Conservation (phyloP, 2,329 filamentous ascomycete species). For the Sporothrix protearum region DNA sequence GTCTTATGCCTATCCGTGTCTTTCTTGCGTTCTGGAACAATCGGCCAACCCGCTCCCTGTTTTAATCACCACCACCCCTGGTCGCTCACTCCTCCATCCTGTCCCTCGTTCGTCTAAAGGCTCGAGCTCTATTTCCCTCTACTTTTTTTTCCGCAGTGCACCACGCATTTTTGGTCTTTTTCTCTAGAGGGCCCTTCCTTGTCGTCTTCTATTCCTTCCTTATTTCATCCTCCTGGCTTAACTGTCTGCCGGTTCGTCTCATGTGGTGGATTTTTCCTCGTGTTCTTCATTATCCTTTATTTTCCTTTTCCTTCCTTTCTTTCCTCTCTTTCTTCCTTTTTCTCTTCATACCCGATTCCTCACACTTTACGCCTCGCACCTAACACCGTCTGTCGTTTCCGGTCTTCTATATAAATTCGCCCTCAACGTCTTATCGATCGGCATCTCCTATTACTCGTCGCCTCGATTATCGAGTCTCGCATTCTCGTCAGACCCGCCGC, state of each 20-base stretch:
- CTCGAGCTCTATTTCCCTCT: slow-evolving; percentile 11
- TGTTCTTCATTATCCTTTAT: background rate
- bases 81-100: background rate
- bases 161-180: background rate
- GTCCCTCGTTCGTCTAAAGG: background rate
- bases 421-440: slow-evolving; percentile 2
- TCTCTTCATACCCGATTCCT: background rate
- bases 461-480: background rate
- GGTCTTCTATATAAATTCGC: background rate
- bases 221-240: background rate
- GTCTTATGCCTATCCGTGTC: background rate
- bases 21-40: slow-evolving; percentile 19
- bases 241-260: slow-evolving; percentile 16
- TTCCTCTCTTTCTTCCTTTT: background rate
- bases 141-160: background rate
- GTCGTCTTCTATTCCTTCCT: background rate
- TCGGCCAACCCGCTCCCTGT: slow-evolving; percentile 16
- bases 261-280: slow-evolving; percentile 13
- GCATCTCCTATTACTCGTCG: slow-evolving; percentile 1
- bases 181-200: background rate
- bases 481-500: background rate
- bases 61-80: slow-evolving; percentile 4
- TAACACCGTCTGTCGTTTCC: background rate
- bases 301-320: background rate
- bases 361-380: background rate